Evolutionary conservation across 2,329 filamentous ascomycete species (phyloP), one percentile per base, ranked within the genome.

Genomic region (Trichoderma sp.): DNA sequence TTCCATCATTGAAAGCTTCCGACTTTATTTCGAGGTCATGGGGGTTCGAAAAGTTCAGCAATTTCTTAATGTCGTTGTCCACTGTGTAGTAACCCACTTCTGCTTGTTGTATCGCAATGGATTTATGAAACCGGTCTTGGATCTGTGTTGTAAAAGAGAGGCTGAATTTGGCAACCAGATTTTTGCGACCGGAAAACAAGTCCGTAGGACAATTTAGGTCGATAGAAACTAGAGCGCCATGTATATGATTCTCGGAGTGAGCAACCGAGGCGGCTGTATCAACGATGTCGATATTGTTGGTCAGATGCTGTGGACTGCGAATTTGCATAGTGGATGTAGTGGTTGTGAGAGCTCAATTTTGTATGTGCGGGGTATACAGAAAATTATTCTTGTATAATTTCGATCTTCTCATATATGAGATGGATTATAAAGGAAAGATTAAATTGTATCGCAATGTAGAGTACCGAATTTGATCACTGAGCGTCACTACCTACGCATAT

Each of bases 1-100:
- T 26, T 2, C 28, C n/a, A 2, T 15, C 3, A 3, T 7, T 3
- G 5, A 12, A 39, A 6, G 17, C 2, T 9, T 2, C 9, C 3
- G 5, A 4, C 34, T 1, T 15, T 6, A 58, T 58, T n/a, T 47
- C 1, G 1, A 3, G 39, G 1, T 6, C 9, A 30, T 11, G 13
- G 2, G 1, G 1, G 13, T 15, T 15, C 0, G 17, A 15, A 13
- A 2, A 7, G 1, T 32, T 20, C 6, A 23, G 4, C 12, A 64
- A 3, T 17, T 53, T 32, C 1, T 4, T 6, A 1, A 65, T 53
- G 1, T 65, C 12, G 7, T 65, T 34, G 12, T 65, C 12, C 3
- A 5, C 2, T 3, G 3, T 26, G 4, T n/a, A 65, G n/a, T 66
- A 50, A 15, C 20, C 30, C 5, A 50, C 63, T 26, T 26, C 20